Evolutionary conservation across 2,329 filamentous ascomycete species (phyloP), one percentile per base, ranked within the genome.

Genomic region (Neobulgaria alba): DNA sequence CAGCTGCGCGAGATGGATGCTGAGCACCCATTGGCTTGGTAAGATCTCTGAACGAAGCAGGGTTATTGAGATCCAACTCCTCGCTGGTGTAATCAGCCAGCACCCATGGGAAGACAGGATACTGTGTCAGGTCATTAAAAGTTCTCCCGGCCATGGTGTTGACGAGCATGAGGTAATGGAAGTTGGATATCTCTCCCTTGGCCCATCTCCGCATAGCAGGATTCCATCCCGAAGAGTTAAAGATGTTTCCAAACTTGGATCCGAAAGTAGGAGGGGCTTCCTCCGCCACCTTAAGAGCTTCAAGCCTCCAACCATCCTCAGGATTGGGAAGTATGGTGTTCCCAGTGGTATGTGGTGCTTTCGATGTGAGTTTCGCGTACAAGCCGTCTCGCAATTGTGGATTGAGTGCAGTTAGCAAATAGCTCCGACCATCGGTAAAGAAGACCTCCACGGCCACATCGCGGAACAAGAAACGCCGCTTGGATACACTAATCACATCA

Each of bases 361-460:
- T 88, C 47, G 69, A 72, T 16, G 80, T 72, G 37, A 98, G 77
- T 49, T 83, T 85, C 12, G 72, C 69, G 51, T 85, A 88, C 3
- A 98, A 69, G 42, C 90, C 85, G 57, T 98, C 87, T 46, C 92
- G 77, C 29, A 79, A 68, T 21, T 67, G 65, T 0, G 83, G 73
- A 26, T 83, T 87, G 42, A 88, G 82, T 3, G 88, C 80, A 0
- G 90, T 96, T 42, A 98, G 64, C 12, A 98, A 71, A 59, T 96
- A 98, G 64, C 92, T 98, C 41, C 88, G 82, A 1, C 92, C 92
- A 58, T 98, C 93, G 0, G 88, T 89, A 59, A 98, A 98, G 66
- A 98, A 98, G 2, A 95, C 76, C 58, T 98, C 92, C n/a, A 96
- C 79, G 0, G 87, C 88, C 10, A 98, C 92, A 57, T 98, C 90